A percentile compares a stretch with the other conserved stretches of the same genome.
Evolutionary conservation across 441 rosid genomes (phyloP).

Genomic region (Gossypium aridum): DNA sequence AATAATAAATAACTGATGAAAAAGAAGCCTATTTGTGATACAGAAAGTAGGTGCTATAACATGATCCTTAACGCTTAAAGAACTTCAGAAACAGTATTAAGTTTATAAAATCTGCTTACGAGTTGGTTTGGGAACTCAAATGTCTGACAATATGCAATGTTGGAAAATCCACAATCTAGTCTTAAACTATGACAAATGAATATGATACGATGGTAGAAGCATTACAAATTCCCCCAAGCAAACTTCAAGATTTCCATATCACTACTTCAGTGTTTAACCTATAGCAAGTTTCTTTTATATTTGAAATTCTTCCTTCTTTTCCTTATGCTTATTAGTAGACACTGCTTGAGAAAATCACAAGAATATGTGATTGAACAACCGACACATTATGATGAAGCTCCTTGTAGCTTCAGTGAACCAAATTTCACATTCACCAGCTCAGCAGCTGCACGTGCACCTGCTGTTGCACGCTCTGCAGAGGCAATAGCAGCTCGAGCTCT

Average conservation of each 20-base stretch:
- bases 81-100: background rate
- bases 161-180: background rate
- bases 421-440: constrained; percentile 54
- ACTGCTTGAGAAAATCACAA: background rate
- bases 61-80: background rate
- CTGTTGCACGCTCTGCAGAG: constrained; percentile 74
- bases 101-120: background rate
- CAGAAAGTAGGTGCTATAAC: too few species aligned
- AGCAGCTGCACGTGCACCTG: constrained; percentile 84
- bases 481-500: constrained; percentile 82
- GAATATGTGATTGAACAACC: background rate
- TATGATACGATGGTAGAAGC: background rate
- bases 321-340: background rate
- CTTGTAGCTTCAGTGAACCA: constrained; percentile 31
- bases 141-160: background rate
- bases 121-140: background rate
- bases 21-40: too few species aligned
- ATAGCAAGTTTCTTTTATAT: background rate
- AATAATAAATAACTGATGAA: too few species aligned
- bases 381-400: constrained; percentile 21
- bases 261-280: background rate
- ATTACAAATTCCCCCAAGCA: background rate
- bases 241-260: background rate
- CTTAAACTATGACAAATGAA: background rate
- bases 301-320: background rate